Evolutionary conservation across 2,329 filamentous ascomycete species (phyloP), one percentile per base, ranked within the genome.

Genomic region (Ophiostoma populinum): DNA sequence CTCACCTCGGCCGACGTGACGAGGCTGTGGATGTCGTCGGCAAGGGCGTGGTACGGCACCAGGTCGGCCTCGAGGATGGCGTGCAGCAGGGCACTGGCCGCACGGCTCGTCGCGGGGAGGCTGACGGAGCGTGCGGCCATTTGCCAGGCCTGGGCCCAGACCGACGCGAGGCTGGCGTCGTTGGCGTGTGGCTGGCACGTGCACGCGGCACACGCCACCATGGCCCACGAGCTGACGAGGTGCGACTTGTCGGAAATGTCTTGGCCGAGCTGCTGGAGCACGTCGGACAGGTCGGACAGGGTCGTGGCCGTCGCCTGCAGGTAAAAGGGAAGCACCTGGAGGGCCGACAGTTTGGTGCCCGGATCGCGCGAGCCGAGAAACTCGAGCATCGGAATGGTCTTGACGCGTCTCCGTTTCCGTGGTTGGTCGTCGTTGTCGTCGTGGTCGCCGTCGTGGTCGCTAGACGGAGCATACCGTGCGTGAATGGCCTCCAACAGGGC

Each of bases 101-200:
- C 72, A 43, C 90, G 75, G 43, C 80, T 86, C 4, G 72, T 79
- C 2, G 63, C 63, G 16, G 75, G 62, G 33, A 80, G 73, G 39
- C 75, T 78, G 37, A 92, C 61, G 24, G 73, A 72, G 39, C 83
- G 70, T 29, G 68, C 66, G 19, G 79, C 72, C 7, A 80, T 58
- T 44, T 83, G 77, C 81, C 85, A 93, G 13, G 75, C 54, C 39
- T 80, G 71, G 38, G 67, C 63, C 83, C 85, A 94, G 19, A 59
- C 54, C 1, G 48, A 44, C 39, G 54, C 55, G 9, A 73, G 49
- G 28, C 49, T 49, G n/a, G 46, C 40, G 13, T 59, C 52, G 15
- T 48, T 53, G 15, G 67, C 55, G 27, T 46, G 42, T 19, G 45
- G 42, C 43, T 67, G 60, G 31, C 56, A 46, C 20, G 64, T 58